These are phyloP conservation scores for Halteria grandinella DNA, from an alignment of 73 alveolate species.

Conservation along the genomic window DNA sequence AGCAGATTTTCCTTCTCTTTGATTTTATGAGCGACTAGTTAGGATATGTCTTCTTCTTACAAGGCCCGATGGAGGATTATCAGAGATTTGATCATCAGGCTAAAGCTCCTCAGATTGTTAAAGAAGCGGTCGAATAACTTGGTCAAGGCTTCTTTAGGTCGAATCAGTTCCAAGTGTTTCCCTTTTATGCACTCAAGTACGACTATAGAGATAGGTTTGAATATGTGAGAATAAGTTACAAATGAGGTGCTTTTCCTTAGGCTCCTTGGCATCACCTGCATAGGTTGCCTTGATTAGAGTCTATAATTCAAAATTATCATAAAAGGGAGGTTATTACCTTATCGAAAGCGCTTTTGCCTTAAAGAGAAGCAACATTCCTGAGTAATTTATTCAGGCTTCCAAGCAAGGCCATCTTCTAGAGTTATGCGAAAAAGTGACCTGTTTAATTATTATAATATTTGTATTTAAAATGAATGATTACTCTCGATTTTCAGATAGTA, in stretches of 20 bases:
- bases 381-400: too few species aligned
- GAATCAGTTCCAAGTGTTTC: conserved; percentile 21
- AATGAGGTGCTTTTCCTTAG: conserved; percentile 52
- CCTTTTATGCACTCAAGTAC: conserved; percentile 53
- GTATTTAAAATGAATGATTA: too few species aligned
- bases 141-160: conserved; percentile 38
- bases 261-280: conserved; percentile 52
- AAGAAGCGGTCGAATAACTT: conserved; percentile 28
- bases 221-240: conserved; percentile 32
- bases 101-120: conserved; percentile 13
- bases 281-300: conserved; percentile 54
- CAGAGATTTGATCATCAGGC: conserved; percentile 17
- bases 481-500: too few species aligned
- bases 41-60: conserved; percentile 46
- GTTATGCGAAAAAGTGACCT: too few species aligned
- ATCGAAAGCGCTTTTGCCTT: too few species aligned
- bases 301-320: not conserved
- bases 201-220: conserved; percentile 5
- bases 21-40: conserved; percentile 31
- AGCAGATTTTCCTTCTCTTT: conserved; percentile 39
- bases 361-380: too few species aligned
- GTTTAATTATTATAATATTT: too few species aligned
- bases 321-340: too few species aligned
- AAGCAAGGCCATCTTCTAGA: too few species aligned
- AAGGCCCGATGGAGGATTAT: conserved; percentile 49